phyloP scores from a whole-genome alignment of 2,329 filamentous ascomycete genomes.

The Cadophora gregata region DNA sequence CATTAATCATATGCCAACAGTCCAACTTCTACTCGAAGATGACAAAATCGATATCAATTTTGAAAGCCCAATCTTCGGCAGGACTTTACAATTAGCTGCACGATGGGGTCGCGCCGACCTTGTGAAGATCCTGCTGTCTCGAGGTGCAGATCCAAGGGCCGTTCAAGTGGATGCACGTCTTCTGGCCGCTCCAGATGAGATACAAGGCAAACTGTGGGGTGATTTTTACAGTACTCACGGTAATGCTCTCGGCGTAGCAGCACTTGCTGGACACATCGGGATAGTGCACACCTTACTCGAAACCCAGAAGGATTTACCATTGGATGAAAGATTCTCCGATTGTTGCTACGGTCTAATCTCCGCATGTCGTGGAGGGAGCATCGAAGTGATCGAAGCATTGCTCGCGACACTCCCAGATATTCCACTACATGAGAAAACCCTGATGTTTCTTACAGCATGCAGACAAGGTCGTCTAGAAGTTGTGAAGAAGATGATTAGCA shows the following conservation, averaged over 20 bases:
- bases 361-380: background rate
- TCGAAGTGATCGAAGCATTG: background rate
- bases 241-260: slow-evolving; percentile 1
- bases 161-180: background rate
- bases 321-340: background rate
- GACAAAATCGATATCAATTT: slow-evolving; percentile 39
- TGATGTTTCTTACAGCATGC: background rate
- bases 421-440: background rate
- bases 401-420: background rate
- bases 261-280: background rate
- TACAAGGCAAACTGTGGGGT: background rate
- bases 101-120: slow-evolving; percentile 13
- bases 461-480: background rate
- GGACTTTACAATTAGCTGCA: slow-evolving; percentile 16
- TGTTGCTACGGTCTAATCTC: background rate
- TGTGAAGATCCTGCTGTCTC: slow-evolving; percentile 1
- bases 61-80: slow-evolving; percentile 39
- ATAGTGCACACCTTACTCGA: background rate
- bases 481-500: background rate
- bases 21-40: slow-evolving; percentile 10
- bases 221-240: background rate
- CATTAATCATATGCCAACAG: background rate
- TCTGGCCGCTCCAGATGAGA: background rate
- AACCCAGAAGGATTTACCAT: background rate
- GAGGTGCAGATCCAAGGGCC: background rate